Percentiles rank a stretch among this genome's conserved stretches.
These are phyloP conservation scores for Panellus pusillus DNA, from an alignment of 768 basidiomycete genomes.

Conservation along the genomic window DNA sequence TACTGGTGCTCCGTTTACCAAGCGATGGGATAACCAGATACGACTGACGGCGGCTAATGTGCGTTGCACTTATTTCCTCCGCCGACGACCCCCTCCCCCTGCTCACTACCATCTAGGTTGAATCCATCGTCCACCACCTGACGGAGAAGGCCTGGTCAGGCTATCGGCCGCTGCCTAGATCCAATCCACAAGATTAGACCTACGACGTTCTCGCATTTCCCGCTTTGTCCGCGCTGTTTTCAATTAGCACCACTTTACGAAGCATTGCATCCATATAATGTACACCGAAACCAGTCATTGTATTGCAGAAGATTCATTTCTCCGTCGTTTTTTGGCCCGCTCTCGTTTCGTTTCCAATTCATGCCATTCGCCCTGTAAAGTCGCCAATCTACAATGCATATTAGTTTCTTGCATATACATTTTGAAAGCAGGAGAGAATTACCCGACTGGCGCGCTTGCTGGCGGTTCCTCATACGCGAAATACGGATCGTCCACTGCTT, in stretches of 20 bases:
- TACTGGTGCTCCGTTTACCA: conserved; percentile 86
- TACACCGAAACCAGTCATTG: conserved; percentile 32
- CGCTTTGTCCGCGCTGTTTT: conserved; percentile 3
- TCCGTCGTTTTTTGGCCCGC: conserved; percentile 76
- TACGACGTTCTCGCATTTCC: neutral
- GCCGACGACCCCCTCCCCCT: neutral
- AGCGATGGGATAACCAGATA: conserved; percentile 95
- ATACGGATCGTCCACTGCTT: conserved; percentile 82
- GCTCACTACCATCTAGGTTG: conserved; percentile 52
- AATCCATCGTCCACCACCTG: conserved; percentile 83
- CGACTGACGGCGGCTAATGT: conserved; percentile 86
- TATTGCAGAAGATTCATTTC: conserved; percentile 48
- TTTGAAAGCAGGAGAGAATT: conserved; percentile 22
- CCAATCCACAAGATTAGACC: neutral
- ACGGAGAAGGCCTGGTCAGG: conserved; percentile 66
- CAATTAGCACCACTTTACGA: conserved; percentile 14
- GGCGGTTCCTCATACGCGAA: conserved; percentile 79
- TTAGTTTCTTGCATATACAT: neutral
- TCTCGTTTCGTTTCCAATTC: conserved; percentile 95
- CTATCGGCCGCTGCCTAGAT: conserved; percentile 26
- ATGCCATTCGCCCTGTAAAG: conserved; percentile 94
- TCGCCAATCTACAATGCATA: conserved; percentile 55
- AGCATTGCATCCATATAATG: conserved; percentile 16
- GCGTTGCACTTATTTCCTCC: conserved; percentile 25
- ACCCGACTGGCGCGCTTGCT: conserved; percentile 79